These are phyloP conservation scores for Protostelium mycophagum DNA, from an alignment of 78 protist genomes.

Conservation along the genomic window DNA sequence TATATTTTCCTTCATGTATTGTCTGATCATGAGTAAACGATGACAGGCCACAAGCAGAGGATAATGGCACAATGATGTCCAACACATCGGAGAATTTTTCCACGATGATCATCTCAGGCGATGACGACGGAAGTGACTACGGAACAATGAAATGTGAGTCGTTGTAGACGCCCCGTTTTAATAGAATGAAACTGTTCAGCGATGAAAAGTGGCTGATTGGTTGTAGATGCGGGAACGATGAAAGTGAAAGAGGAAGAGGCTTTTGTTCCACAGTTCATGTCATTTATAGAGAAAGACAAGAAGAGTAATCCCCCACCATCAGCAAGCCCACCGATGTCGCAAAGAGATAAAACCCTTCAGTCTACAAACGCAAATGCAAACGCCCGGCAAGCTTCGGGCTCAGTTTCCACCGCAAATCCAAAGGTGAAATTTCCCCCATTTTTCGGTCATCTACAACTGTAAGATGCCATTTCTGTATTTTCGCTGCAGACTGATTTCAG, in stretches of 20 bases:
- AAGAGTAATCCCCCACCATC: background rate
- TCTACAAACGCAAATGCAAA: too few relatives aligned
- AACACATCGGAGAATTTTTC: constrained; percentile 26
- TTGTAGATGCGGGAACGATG: background rate
- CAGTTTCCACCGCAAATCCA: background rate
- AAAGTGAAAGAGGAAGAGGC: background rate
- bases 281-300: background rate
- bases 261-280: background rate
- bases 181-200: too few relatives aligned
- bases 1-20: background rate
- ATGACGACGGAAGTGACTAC: constrained; percentile 24
- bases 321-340: background rate
- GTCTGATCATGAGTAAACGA: background rate
- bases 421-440: background rate
- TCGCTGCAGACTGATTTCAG: too few relatives aligned
- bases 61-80: constrained; percentile 62
- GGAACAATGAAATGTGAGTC: constrained; percentile 39
- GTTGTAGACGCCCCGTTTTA: too few relatives aligned
- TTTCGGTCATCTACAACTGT: background rate
- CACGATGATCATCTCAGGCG: constrained; percentile 39
- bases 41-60: constrained; percentile 24
- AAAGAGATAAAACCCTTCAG: too few relatives aligned
- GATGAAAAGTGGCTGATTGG: background rate
- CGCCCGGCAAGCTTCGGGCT: too few relatives aligned
- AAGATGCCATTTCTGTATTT: too few relatives aligned